These are phyloP conservation scores for Persicaria tinctoria DNA, from an alignment of 148 eudicot species.

Conservation along the genomic window DNA sequence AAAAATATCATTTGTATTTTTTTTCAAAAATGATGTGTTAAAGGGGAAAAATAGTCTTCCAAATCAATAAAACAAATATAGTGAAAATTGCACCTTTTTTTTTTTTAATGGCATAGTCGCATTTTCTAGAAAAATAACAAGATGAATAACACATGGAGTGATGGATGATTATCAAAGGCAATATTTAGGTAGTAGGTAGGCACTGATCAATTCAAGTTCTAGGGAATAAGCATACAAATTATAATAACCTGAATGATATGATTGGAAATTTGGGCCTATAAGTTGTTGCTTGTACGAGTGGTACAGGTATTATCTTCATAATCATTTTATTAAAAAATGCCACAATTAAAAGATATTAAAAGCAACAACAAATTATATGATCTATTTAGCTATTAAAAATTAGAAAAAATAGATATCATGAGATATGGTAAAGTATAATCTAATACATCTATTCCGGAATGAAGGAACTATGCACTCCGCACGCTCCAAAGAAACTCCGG, in stretches of 20 bases:
- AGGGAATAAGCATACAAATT: background rate
- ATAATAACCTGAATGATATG: background rate
- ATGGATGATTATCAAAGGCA: background rate
- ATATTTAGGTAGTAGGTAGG: background rate
- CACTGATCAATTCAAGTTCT: background rate
- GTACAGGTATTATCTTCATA: background rate
- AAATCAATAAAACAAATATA: background rate
- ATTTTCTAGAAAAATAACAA: too few relatives aligned
- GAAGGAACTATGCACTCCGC: too few relatives aligned
- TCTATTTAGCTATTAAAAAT: too few relatives aligned
- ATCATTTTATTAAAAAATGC: background rate
- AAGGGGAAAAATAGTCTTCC: too few relatives aligned
- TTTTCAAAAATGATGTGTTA: too few relatives aligned
- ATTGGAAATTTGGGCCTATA: background rate
- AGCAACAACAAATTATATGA: too few relatives aligned
- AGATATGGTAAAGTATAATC: too few relatives aligned
- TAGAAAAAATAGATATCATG: too few relatives aligned
- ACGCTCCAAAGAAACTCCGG: too few relatives aligned
- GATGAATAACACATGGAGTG: background rate
- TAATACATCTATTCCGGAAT: too few relatives aligned
- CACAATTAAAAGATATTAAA: background rate
- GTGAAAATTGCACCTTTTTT: background rate
- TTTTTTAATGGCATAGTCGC: too few relatives aligned
- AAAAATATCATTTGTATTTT: too few relatives aligned
- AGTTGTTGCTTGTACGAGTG: background rate